Conservation (phyloP, 768 basidiomycete genomes). For the Solioccasus polychromus region DNA sequence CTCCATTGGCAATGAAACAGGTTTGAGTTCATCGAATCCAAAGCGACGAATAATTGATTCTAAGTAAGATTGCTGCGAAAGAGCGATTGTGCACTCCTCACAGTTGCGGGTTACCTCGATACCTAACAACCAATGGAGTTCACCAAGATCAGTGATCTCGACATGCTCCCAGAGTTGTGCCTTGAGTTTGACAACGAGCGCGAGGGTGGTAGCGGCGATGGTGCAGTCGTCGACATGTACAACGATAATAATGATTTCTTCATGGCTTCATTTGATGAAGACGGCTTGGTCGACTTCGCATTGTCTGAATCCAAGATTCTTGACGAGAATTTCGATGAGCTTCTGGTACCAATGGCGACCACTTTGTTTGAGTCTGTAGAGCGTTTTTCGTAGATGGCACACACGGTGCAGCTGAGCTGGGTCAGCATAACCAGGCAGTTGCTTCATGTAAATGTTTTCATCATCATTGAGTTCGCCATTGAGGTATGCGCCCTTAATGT, state of each 20-base stretch:
- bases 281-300: not conserved
- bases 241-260: not conserved
- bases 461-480: too few species aligned
- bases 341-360: not conserved
- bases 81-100: not conserved
- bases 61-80: conserved; percentile 25
- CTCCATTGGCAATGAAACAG: conserved; percentile 33
- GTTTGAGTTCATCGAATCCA: conserved; percentile 23
- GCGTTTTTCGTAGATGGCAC: too few species aligned
- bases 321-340: not conserved
- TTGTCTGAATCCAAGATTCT: not conserved
- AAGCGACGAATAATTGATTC: conserved; percentile 29
- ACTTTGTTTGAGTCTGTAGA: not conserved
- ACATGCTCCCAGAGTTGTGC: not conserved
- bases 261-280: not conserved
- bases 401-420: too few species aligned
- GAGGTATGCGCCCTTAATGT: too few species aligned
- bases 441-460: too few species aligned
- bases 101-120: conserved; percentile 3
- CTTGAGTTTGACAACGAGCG: not conserved
- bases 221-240: conserved; percentile 17
- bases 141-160: not conserved
- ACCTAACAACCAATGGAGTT: conserved; percentile 5
- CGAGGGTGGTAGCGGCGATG: conserved; percentile 3
- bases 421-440: too few species aligned